phyloP scores from a whole-genome alignment of 192 early-diverging fungal species.

The Lunasporangiospora selenospora region DNA sequence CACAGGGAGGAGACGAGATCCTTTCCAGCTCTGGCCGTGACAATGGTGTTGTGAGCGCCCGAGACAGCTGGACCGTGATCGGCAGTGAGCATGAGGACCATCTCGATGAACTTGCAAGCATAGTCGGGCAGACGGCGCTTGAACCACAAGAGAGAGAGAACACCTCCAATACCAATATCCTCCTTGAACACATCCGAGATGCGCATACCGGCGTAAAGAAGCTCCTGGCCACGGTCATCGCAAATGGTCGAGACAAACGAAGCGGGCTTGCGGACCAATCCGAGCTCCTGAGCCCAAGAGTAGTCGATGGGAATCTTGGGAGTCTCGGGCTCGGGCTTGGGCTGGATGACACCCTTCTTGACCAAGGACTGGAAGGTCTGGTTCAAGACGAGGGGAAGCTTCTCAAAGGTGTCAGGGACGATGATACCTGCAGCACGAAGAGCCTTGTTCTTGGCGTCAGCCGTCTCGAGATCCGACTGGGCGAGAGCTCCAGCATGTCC shows the following conservation, averaged over 20 bases:
- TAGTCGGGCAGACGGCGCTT: slow-evolving; percentile 94
- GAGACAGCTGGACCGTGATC: slow-evolving; percentile 98
- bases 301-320: slow-evolving; percentile 99
- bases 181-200: slow-evolving; percentile 98
- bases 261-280: slow-evolving; percentile 96
- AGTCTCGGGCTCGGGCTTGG: slow-evolving; percentile 80
- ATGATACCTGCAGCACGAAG: slow-evolving; percentile 84
- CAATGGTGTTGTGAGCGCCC: slow-evolving; percentile 85
- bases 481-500: slow-evolving; percentile 97
- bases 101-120: slow-evolving; percentile 97
- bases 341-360: slow-evolving; percentile 67
- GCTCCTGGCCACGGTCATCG: slow-evolving; percentile 98
- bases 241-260: slow-evolving; percentile 97
- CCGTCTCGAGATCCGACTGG: slow-evolving; percentile 94
- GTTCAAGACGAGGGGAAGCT: slow-evolving; percentile 80
- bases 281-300: slow-evolving; percentile 97
- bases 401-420: slow-evolving; percentile 97
- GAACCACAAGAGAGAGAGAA: slow-evolving; percentile 96
- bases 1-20: slow-evolving; percentile 94
- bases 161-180: slow-evolving; percentile 97
- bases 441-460: slow-evolving; percentile 92
- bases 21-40: slow-evolving; percentile 94
- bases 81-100: slow-evolving; percentile 98
- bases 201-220: slow-evolving; percentile 96
- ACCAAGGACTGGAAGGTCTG: slow-evolving; percentile 81